Conservation (phyloP, 164 flowering plant genomes). For the Chimonanthus praecox region DNA sequence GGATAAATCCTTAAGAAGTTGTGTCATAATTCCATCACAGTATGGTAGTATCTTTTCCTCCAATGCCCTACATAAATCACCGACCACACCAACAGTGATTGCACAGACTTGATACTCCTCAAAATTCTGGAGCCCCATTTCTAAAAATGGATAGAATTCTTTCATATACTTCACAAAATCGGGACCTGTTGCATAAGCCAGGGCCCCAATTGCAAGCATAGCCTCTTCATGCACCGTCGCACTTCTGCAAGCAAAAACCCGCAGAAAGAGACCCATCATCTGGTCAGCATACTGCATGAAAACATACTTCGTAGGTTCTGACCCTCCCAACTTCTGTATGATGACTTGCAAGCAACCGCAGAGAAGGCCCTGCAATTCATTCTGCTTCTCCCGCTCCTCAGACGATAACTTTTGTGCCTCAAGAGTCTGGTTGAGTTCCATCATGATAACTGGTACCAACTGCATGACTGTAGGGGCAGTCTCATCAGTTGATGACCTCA, state of each 20-base stretch:
- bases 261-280: slow-evolving; percentile 54
- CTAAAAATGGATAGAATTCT: slow-evolving; percentile 51
- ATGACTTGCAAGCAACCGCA: slow-evolving; percentile 64
- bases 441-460: slow-evolving; percentile 48
- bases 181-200: slow-evolving; percentile 53
- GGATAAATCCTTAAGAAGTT: slow-evolving; percentile 56
- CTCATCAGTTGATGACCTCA: slow-evolving; percentile 59
- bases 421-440: slow-evolving; percentile 53
- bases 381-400: slow-evolving; percentile 53
- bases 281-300: slow-evolving; percentile 60
- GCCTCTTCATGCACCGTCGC: slow-evolving; percentile 71
- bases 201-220: slow-evolving; percentile 66
- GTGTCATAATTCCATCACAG: slow-evolving; percentile 65
- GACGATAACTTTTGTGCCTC: slow-evolving; percentile 45
- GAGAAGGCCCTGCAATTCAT: slow-evolving; percentile 60
- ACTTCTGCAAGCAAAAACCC: slow-evolving; percentile 53
- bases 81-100: slow-evolving; percentile 58
- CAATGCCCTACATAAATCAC: slow-evolving; percentile 58
- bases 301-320: slow-evolving; percentile 38
- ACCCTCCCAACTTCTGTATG: slow-evolving; percentile 53
- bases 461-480: slow-evolving; percentile 49
- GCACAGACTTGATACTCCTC: slow-evolving; percentile 73
- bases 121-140: slow-evolving; percentile 65
- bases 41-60: slow-evolving; percentile 53
- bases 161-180: slow-evolving; percentile 54